These are phyloP conservation scores for Phaffomyces antillensis DNA, from an alignment of 805 yeast genomes.

Conservation along the genomic window DNA sequence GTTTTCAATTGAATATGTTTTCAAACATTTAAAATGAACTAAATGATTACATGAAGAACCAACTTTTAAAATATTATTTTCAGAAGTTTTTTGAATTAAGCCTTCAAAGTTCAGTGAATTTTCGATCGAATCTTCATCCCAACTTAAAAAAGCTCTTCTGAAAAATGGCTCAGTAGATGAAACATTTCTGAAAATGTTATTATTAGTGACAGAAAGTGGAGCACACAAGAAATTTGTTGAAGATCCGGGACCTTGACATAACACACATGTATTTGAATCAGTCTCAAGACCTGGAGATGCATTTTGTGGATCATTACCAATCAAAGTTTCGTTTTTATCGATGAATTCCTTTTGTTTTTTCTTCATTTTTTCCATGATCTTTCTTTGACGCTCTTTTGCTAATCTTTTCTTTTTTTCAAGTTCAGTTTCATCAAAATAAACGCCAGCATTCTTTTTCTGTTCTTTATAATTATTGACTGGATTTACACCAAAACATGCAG, in stretches of 20 bases:
- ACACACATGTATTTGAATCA: conserved; percentile 39
- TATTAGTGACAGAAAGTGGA: conserved; percentile 41
- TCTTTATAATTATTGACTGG: conserved; percentile 43
- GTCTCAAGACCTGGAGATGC: conserved; percentile 15
- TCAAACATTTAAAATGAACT: conserved; percentile 77
- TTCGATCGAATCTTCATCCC: conserved; percentile 19
- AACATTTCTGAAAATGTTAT: conserved; percentile 24
- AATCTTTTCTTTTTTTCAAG: conserved; percentile 45
- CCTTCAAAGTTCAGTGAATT: conserved; percentile 21
- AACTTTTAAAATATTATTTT: conserved; percentile 4
- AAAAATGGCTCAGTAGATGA: neutral
- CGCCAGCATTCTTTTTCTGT: conserved; percentile 34
- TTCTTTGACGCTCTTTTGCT: conserved; percentile 58
- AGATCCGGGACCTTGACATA: conserved; percentile 50
- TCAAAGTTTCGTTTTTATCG: conserved; percentile 37
- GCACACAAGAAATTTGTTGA: conserved; percentile 45
- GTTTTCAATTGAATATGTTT: conserved; percentile 59
- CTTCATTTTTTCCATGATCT: conserved; percentile 53
- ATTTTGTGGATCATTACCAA: conserved; percentile 31
- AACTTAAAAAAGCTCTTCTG: conserved; percentile 12
- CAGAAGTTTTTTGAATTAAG: conserved; percentile 14
- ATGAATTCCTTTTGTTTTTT: conserved; percentile 73
- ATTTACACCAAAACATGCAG: conserved; percentile 50
- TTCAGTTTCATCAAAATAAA: conserved; percentile 41
- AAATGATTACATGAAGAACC: conserved; percentile 82